A percentile compares a stretch with the other conserved stretches of the same genome.
Evolutionary conservation across 345 rosid species (phyloP).

Genomic region (Corymbia maculata): DNA sequence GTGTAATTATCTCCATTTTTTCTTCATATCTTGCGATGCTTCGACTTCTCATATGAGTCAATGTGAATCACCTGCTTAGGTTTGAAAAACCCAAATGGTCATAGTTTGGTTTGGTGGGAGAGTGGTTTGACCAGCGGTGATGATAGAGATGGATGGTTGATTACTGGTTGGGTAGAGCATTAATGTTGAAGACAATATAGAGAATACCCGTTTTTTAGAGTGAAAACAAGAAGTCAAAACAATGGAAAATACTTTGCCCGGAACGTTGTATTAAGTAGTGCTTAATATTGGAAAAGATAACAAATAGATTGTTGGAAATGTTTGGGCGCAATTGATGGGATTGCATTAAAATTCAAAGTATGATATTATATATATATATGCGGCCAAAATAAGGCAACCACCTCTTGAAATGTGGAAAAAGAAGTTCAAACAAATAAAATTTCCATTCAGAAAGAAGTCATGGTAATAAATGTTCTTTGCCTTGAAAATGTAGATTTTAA

Average conservation of each 20-base stretch:
- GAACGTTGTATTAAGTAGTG: background rate
- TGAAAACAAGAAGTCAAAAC: background rate
- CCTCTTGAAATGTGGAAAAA: background rate
- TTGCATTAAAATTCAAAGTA: background rate
- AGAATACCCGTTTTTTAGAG: background rate
- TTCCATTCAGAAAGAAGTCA: background rate
- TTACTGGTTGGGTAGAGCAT: background rate
- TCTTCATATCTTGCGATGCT: background rate
- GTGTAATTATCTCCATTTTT: background rate
- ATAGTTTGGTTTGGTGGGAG: background rate
- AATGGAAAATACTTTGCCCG: background rate
- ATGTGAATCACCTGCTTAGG: background rate
- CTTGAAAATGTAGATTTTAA: background rate
- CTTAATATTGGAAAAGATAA: background rate
- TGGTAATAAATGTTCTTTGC: background rate
- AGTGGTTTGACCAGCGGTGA: background rate
- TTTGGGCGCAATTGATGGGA: accelerated
- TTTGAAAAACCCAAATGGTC: background rate
- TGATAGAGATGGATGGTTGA: background rate
- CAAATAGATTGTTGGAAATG: background rate
- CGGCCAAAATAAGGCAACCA: accelerated
- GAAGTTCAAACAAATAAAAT: background rate
- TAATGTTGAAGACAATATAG: background rate
- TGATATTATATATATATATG: background rate
- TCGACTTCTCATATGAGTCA: background rate